Percentiles rank a stretch among this genome's conserved stretches.
Conservation (phyloP, 2,329 filamentous ascomycete species). For the Sporothrix protearum region DNA sequence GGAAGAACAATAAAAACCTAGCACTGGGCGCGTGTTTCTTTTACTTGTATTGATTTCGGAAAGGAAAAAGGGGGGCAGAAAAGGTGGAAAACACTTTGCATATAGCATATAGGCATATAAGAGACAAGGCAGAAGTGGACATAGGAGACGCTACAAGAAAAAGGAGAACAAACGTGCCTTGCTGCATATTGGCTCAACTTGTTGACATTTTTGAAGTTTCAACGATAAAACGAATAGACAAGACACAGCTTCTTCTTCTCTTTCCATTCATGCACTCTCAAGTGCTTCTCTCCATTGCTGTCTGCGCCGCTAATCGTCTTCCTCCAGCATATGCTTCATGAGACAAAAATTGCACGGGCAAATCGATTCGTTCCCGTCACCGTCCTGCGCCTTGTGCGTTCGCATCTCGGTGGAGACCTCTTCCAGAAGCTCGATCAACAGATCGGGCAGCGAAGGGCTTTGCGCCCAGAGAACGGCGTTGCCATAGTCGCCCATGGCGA, state of each 20-base stretch:
- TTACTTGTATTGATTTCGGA: background rate
- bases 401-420: background rate
- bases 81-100: background rate
- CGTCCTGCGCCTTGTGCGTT: background rate
- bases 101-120: background rate
- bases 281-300: background rate
- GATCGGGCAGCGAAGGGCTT: background rate
- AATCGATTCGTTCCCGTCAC: background rate
- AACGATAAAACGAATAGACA: too few relatives aligned
- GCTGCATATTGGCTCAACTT: background rate
- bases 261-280: background rate
- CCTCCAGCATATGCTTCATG: background rate
- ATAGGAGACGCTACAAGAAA: background rate
- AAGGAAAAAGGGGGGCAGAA: background rate
- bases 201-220: too few relatives aligned
- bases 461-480: background rate
- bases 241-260: background rate
- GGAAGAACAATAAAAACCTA: background rate
- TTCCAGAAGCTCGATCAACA: background rate
- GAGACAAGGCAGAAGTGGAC: background rate
- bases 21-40: slow-evolving; percentile 2
- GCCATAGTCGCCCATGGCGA: background rate
- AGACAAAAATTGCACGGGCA: background rate
- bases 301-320: background rate
- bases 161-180: background rate